Evolutionary conservation across 306 rosid genomes (phyloP), one percentile per base, ranked within the genome.

Genomic region (Cucurbita ficifolia): DNA sequence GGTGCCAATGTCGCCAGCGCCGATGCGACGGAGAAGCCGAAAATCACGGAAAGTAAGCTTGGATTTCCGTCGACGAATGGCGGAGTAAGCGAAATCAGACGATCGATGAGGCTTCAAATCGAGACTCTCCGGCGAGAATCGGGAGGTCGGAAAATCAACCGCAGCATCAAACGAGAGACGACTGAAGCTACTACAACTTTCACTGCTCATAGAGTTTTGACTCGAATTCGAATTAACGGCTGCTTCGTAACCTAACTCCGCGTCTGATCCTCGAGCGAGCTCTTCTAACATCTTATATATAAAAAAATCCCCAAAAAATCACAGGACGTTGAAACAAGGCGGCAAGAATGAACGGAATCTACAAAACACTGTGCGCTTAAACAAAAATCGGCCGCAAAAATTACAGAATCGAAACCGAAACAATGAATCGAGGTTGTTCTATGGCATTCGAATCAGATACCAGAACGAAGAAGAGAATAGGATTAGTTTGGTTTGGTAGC

Each of bases 1-100:
- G 0, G 98, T 94, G 10, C 98, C 96, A 79, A 94, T 94, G 77
- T 94, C 98, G 2, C 98, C 98, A 70, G 94, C 50, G 57, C 98
- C 98, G 79, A 94, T 85, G 10, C 92, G 88, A 14, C 96, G 92
- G 79, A 87, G 75, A 16, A 90, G 88, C 2, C 84, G 86, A 76
- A 94, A 94, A 79, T 94, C 98, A 19, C 92, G 92, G 84, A 86
- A 89, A 13, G 89, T 86, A 48, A 84, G 94, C 8, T 82, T 77
- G 13, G 84, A 64, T 49, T 84, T 83, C 19, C 89, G 86, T 35
- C 87, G 76, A 55, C 82, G 88, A 81, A 90, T 84, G 81, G 97
- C 91, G 19, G 97, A 85, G 88, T 94, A 94, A 33, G 90, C 95
- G 29, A 85, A 90, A 77, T 94, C 98, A 6, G 97, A 94, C 38